Evolutionary conservation across 1,284 basidiomycete species (phyloP), one percentile per base, ranked within the genome.

Genomic region (Sanghuangporus weigelae): DNA sequence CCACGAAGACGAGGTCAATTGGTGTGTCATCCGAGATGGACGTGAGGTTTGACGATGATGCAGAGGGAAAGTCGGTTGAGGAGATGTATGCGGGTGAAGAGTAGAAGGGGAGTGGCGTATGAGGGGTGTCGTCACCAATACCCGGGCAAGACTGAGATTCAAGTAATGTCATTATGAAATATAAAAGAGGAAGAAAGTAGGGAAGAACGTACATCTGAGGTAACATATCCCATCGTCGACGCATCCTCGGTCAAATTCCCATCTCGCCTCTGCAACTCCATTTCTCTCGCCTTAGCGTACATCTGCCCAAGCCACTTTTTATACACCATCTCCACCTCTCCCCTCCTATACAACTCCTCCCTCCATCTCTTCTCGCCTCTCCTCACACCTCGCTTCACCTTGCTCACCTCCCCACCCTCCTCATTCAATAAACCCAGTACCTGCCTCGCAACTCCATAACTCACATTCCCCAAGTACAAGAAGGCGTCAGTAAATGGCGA

Each of bases 1-100:
- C 77, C 50, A 88, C 77, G 71, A 90, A 91, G 51, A 91, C 83
- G 26, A 92, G 78, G 69, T 91, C 89, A 66, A 91, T 78, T n/a
- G 23, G 31, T 35, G 23, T 23, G 63, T 81, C 77, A 63, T 76
- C 76, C 0, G 81, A 67, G 16, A 85, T 80, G 38, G 75, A 72
- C 16, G 50, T 5, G 31, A 35, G 50, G 21, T 6, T 16, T 46
- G 26, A 31, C 26, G 26, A 10, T 23, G 21, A 10, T 51, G 26
- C 16, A 26, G 21, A 10, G 0, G 87, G 26, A 31, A 31, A 84
- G 0, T 81, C 68, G 35, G 40, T 19, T 0, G 87, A 87, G n/a
- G 75, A 77, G 63, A 90, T 79, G 71, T 84, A 90, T 69, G 79
- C 77, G 0, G 89, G 87, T 11, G 72, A 66, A 5, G 72, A 64